Conservation (phyloP, 1,284 basidiomycete genomes). For the Hemileia vastatrix region DNA sequence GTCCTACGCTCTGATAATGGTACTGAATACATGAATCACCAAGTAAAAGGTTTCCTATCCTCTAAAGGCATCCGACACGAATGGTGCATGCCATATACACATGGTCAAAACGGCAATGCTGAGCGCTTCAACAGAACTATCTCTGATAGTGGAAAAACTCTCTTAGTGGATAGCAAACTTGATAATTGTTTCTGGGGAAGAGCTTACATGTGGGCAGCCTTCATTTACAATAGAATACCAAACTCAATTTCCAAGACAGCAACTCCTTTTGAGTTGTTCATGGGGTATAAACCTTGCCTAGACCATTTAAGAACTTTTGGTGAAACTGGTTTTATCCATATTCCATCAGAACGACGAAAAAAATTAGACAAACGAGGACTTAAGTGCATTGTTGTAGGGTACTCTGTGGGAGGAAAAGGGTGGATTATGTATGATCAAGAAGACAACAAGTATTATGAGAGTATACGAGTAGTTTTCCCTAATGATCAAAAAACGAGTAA, state of each 20-base stretch:
- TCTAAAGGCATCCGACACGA: slow-evolving; percentile 1
- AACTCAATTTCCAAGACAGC: neutral
- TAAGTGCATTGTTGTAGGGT: neutral
- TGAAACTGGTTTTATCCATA: neutral
- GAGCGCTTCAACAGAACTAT: slow-evolving; percentile 1
- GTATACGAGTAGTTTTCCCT: too few relatives aligned
- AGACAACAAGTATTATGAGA: too few relatives aligned
- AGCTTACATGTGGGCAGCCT: neutral
- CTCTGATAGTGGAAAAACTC: neutral
- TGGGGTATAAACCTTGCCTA: neutral
- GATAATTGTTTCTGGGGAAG: neutral
- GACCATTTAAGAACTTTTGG: neutral
- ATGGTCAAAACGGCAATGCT: neutral
- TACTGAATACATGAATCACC: slow-evolving; percentile 2
- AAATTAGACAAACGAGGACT: neutral
- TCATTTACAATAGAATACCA: neutral
- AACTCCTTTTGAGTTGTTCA: slow-evolving; percentile 2
- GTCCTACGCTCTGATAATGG: slow-evolving; percentile 2
- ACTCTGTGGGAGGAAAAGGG: neutral
- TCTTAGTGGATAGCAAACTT: neutral
- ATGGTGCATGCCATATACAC: neutral
- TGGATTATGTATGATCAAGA: neutral
- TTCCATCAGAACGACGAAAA: neutral
- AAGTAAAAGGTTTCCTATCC: neutral
- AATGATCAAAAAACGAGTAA: too few relatives aligned